Evolutionary conservation across 305 asterid genomes (phyloP).

Genomic region (Fraxinus latifolia): DNA sequence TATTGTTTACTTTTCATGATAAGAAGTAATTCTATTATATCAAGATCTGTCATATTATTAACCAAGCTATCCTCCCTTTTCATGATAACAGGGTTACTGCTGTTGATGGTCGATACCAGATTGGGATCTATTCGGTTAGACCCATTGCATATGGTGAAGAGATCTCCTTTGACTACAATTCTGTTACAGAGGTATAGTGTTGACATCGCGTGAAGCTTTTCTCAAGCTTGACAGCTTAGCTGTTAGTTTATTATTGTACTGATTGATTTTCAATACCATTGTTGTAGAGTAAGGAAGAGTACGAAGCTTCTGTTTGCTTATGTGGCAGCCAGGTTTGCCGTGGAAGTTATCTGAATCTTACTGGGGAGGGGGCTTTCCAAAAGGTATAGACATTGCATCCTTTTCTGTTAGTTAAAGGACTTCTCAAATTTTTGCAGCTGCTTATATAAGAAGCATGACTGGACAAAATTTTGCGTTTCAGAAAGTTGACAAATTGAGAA

Average conservation of each 20-base stretch:
- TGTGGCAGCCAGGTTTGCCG: conserved; percentile 99
- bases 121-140: conserved; percentile 87
- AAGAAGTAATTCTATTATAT: not conserved
- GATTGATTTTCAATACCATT: conserved; percentile 20
- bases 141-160: conserved; percentile 96
- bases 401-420: conserved; percentile 13
- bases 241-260: conserved; percentile 15
- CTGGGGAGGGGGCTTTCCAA: conserved; percentile 94
- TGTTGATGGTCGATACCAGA: conserved; percentile 98
- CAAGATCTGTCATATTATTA: not conserved
- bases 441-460: not conserved
- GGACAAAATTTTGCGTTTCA: not conserved
- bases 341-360: conserved; percentile 89
- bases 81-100: conserved; percentile 83
- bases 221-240: conserved; percentile 11
- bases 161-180: conserved; percentile 92
- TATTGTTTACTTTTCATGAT: not conserved
- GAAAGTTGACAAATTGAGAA: not conserved
- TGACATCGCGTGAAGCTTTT: conserved; percentile 7
- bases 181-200: conserved; percentile 90
- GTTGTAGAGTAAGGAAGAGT: conserved; percentile 95
- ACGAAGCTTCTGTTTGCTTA: conserved; percentile 96
- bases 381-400: conserved; percentile 50
- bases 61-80: conserved; percentile 22
- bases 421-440: not conserved